Conservation (phyloP, 139 green algal genomes). For the Micromonas pusilla region DNA sequence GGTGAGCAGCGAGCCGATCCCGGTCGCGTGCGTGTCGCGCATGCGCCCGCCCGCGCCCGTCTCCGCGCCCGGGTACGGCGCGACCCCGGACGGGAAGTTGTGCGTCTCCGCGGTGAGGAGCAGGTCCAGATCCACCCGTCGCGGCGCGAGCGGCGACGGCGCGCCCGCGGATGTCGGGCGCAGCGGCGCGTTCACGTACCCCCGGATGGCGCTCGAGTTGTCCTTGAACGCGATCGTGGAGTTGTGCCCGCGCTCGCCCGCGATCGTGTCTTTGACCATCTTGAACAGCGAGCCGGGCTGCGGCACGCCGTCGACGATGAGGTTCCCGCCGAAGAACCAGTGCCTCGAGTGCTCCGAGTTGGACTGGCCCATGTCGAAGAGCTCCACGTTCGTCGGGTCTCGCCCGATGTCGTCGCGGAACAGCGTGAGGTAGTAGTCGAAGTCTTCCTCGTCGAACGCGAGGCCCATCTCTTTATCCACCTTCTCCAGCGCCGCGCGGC, state of each 20-base stretch:
- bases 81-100: constrained; percentile 95
- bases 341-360: constrained; percentile 73
- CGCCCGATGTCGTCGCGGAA: constrained; percentile 77
- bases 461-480: constrained; percentile 85
- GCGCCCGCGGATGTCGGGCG: constrained; percentile 66
- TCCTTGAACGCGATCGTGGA: constrained; percentile 97
- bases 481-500: constrained; percentile 66
- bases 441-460: constrained; percentile 95
- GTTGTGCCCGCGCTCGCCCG: constrained; percentile 55
- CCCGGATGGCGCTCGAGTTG: constrained; percentile 89
- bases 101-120: constrained; percentile 98
- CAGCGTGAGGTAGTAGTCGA: constrained; percentile 44
- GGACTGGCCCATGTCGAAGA: constrained; percentile 98
- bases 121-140: constrained; percentile 81
- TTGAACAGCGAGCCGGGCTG: constrained; percentile 65
- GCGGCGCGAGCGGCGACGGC: constrained; percentile 55
- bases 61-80: constrained; percentile 74
- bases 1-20: constrained; percentile 90
- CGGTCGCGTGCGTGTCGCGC: constrained; percentile 96
- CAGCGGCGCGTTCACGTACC: constrained; percentile 61
- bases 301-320: constrained; percentile 79
- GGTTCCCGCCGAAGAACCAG: constrained; percentile 62
- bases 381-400: constrained; percentile 96
- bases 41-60: constrained; percentile 93
- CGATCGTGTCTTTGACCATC: constrained; percentile 70